Evolutionary conservation across 805 yeast species (phyloP), one percentile per base, ranked within the genome.

Genomic region (Hanseniaspora lachancei): DNA sequence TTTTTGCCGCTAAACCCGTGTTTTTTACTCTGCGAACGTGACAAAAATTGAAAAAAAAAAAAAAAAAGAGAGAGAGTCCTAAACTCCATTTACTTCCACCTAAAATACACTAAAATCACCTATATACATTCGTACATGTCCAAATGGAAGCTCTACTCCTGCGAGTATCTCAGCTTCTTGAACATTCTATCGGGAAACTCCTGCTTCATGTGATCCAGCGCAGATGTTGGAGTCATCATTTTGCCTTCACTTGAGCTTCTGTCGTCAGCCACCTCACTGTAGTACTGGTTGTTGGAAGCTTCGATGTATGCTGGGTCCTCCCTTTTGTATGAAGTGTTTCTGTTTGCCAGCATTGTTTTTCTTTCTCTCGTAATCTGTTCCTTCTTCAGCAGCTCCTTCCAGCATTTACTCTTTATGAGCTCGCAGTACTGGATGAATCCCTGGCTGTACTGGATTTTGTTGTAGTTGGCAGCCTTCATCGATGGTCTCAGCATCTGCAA

Each of bases 401-500:
- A 55, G 7, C 55, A 49, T 16, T 55, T 49, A 1, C 55, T 49
- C 32, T 49, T 55, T 6, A 55, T 39, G n/a, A 48, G 20, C n/a
- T 55, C 58, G 20, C 54, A 44, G 18, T 55, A 55, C 29, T 55
- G 54, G 16, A 49, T 55, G 32, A 55, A 55, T 3, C 58, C 58
- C 9, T 49, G 49, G 24, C 42, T 49, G 38, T 48, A 49, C 13
- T 49, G 55, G 13, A 55, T 24, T 34, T 50, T 49, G 12, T 49
- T 49, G 12, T 60, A 62, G 18, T 57, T 59, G 23, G 61, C 36
- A 20, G 57, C 61, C 16, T 52, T 54, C 34, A 61, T 58, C 6
- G 65, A 56, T 5, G 65, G 65, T 57, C 64, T 63, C 34, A 66
- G 49, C 10, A 61, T 62, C 49, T 63, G 66, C 23, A 67, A 51